phyloP scores from a whole-genome alignment of 2,329 filamentous ascomycete species.

The Niveomyces coronatus region DNA sequence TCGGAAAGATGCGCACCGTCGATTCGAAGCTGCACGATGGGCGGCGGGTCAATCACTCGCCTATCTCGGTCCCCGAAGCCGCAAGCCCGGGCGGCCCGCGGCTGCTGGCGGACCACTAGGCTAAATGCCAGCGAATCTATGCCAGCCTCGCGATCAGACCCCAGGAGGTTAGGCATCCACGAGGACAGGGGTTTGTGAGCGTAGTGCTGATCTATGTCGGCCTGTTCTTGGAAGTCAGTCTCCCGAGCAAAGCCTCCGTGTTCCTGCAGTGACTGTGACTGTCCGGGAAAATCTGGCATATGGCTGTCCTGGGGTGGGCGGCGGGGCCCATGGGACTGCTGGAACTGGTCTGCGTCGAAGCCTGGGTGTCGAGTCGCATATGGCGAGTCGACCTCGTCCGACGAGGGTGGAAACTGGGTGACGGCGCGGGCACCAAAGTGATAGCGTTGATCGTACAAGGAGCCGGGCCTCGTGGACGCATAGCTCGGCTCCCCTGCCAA shows the following conservation, averaged over 20 bases:
- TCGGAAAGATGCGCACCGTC: conserved; percentile 44
- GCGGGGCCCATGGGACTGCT: neutral
- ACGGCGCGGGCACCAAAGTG: neutral
- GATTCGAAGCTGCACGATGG: conserved; percentile 65
- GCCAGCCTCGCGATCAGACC: conserved; percentile 11
- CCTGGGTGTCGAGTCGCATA: neutral
- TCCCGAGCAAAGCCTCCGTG: conserved; percentile 2
- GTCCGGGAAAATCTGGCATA: neutral
- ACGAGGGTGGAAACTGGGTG: neutral
- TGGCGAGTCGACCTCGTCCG: neutral
- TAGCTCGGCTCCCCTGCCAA: conserved; percentile 14
- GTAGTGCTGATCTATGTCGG: neutral
- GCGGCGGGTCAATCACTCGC: conserved; percentile 72
- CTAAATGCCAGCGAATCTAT: conserved; percentile 19
- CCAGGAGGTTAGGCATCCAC: conserved; percentile 19
- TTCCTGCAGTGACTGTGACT: conserved; percentile 4
- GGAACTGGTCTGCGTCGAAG: neutral
- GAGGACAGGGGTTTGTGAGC: conserved; percentile 4
- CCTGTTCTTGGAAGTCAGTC: neutral
- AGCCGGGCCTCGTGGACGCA: neutral
- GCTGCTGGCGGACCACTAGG: conserved; percentile 59
- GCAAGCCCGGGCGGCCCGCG: conserved; percentile 66
- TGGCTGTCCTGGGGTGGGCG: neutral
- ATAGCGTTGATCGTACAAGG: conserved; percentile 1
- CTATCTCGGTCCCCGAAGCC: conserved; percentile 76